These are phyloP conservation scores for Aspergillus pseudoterreus DNA, from an alignment of 2,329 filamentous ascomycete species.

Conservation along the genomic window DNA sequence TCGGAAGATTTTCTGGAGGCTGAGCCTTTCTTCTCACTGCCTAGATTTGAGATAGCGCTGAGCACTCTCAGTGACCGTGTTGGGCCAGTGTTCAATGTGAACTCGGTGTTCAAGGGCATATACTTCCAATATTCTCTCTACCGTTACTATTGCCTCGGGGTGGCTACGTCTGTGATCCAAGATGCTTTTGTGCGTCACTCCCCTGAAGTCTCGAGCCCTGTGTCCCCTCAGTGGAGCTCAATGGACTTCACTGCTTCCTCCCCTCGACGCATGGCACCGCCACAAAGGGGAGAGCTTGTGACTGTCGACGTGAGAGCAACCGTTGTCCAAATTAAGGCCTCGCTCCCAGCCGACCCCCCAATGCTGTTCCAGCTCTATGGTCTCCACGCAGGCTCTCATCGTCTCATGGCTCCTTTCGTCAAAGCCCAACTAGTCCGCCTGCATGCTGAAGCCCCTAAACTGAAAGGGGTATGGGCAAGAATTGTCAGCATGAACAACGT, in stretches of 20 bases:
- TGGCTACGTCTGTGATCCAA: conserved; percentile 72
- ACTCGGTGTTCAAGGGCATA: conserved; percentile 74
- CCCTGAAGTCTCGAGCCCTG: conserved; percentile 10
- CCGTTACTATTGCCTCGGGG: conserved; percentile 82
- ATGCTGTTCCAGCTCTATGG: conserved; percentile 87
- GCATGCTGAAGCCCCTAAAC: conserved; percentile 80
- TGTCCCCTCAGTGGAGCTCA: conserved; percentile 9
- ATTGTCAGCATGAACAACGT: conserved; percentile 78
- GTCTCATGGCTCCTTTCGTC: conserved; percentile 82
- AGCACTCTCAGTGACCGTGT: conserved; percentile 82
- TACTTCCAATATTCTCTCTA: conserved; percentile 88
- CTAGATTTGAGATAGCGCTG: conserved; percentile 80
- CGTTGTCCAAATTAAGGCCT: conserved; percentile 81
- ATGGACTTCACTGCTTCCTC: conserved; percentile 21
- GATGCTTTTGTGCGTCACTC: conserved; percentile 56
- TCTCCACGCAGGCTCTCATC: conserved; percentile 76
- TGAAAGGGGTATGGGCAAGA: conserved; percentile 80
- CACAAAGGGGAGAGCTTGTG: conserved; percentile 59
- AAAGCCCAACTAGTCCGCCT: conserved; percentile 74
- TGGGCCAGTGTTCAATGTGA: conserved; percentile 82
- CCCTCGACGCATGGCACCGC: conserved; percentile 20
- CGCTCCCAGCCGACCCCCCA: conserved; percentile 82
- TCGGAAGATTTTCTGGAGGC: conserved; percentile 77
- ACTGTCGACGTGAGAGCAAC: conserved; percentile 78
- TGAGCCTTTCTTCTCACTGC: conserved; percentile 81